Evolutionary conservation across 768 basidiomycete genomes (phyloP), one percentile per base, ranked within the genome.

Genomic region (Tulasnella sp.): DNA sequence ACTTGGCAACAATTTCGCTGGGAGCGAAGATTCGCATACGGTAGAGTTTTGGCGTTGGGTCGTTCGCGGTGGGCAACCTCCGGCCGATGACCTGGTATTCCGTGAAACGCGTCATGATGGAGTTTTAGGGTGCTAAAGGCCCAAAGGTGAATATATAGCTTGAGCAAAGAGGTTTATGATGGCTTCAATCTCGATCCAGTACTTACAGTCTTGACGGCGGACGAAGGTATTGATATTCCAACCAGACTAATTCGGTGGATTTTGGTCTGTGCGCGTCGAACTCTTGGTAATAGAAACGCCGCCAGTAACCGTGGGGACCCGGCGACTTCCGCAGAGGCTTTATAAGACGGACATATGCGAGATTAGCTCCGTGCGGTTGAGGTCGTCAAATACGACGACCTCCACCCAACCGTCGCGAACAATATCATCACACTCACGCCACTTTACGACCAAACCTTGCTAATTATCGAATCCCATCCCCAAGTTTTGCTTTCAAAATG

Each of bases 21-120:
- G 95, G 95, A 81, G 98, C 96, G 84, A 99, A 99, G 84, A 99
- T 98, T 86, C 97, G 93, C 97, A 98, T 98, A 83, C 97, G 93
- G 89, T 94, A 98, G 86, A 99, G 96, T 90, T 99, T 98, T 80
- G 98, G 98, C 79, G 89, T 93, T 77, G 95, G 94, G 81, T 98
- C 94, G 80, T 89, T 84, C 87, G 95, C 95, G 76, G 95, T 96
- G 83, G 98, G 97, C 82, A 98, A 88, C 85, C 98, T 96, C 84
- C 97, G 95, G 81, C 98, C 98, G 81, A 99, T 92, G 85, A 99
- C 93, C 87, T 98, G 96, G 88, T 88, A 98, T 90, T 99, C 97
- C 81, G 82, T 83, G 84, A 88, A 86, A 81, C 85, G 85, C 80
- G 85, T 85, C 86, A 86, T 86, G 75, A 82, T 84, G 74, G 77